A percentile compares a stretch with the other conserved stretches of the same genome.
Conservation (phyloP, 2,329 filamentous ascomycete genomes). For the Cladosporium oxysporum region DNA sequence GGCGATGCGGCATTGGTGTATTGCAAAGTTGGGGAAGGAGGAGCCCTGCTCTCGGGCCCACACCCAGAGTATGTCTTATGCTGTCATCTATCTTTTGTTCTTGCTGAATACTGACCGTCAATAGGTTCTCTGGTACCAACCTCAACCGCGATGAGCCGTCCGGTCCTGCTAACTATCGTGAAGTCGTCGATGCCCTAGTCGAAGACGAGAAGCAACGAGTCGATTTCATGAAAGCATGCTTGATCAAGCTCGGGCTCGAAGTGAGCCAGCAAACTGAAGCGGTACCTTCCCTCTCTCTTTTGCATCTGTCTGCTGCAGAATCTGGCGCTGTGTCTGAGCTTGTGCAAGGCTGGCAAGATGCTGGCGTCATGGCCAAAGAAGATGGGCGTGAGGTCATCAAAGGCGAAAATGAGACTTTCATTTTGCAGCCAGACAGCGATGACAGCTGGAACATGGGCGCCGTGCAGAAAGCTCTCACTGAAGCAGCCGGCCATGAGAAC, state of each 20-base stretch:
- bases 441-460: conserved; percentile 46
- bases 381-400: conserved; percentile 69
- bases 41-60: conserved; percentile 77
- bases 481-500: conserved; percentile 27
- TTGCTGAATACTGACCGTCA: conserved; percentile 5
- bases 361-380: conserved; percentile 57
- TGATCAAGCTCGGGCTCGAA: conserved; percentile 78
- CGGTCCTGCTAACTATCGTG: conserved; percentile 68
- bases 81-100: not conserved
- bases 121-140: conserved; percentile 79
- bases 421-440: conserved; percentile 64
- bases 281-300: conserved; percentile 75
- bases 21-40: conserved; percentile 78
- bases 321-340: conserved; percentile 67
- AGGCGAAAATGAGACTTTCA: conserved; percentile 79
- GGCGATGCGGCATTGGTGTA: conserved; percentile 82
- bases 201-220: conserved; percentile 70
- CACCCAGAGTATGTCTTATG: conserved; percentile 76
- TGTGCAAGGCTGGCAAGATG: conserved; percentile 65
- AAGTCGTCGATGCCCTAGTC: conserved; percentile 67
- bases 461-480: conserved; percentile 34
- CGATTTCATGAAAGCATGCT: conserved; percentile 75
- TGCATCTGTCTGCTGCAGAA: conserved; percentile 76
- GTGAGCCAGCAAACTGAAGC: conserved; percentile 68
- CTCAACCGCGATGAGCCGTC: conserved; percentile 62